These are phyloP conservation scores for Colletotrichum somersetense DNA, from an alignment of 2,329 filamentous ascomycete species.

Conservation along the genomic window DNA sequence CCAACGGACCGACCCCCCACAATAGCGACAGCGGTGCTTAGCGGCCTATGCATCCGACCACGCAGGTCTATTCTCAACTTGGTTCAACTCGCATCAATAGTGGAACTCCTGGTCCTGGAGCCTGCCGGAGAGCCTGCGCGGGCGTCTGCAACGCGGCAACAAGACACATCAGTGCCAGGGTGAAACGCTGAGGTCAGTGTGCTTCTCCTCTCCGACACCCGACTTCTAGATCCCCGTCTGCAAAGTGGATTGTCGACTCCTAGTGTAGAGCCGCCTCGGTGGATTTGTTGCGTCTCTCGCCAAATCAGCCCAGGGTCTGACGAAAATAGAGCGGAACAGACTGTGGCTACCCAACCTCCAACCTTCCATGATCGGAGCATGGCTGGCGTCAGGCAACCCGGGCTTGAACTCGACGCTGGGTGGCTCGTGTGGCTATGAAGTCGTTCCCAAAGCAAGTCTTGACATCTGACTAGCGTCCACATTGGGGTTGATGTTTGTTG, in stretches of 20 bases:
- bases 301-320: slow-evolving; percentile 22
- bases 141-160: slow-evolving; percentile 3
- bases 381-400: slow-evolving; percentile 5
- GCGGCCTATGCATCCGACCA: slow-evolving; percentile 32
- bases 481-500: background rate
- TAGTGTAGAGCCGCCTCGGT: slow-evolving; percentile 25
- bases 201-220: slow-evolving; percentile 16
- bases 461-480: slow-evolving; percentile 16
- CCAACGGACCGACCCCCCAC: slow-evolving; percentile 29
- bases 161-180: slow-evolving; percentile 1
- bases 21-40: slow-evolving; percentile 30
- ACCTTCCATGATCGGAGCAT: slow-evolving; percentile 38
- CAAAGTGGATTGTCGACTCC: slow-evolving; percentile 19
- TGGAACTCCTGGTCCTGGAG: slow-evolving; percentile 23
- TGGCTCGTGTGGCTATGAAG: slow-evolving; percentile 16
- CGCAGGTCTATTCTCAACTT: slow-evolving; percentile 35
- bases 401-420: slow-evolving; percentile 7
- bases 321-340: slow-evolving; percentile 41
- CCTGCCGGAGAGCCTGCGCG: slow-evolving; percentile 14
- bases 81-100: slow-evolving; percentile 32
- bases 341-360: slow-evolving; percentile 22
- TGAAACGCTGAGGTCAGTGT: slow-evolving; percentile 21
- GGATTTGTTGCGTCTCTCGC: slow-evolving; percentile 8
- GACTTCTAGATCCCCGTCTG: slow-evolving; percentile 24
- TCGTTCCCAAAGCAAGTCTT: slow-evolving; percentile 21